Evolutionary conservation across 2,329 filamentous ascomycete genomes (phyloP), one percentile per base, ranked within the genome.

Genomic region (Gremmenia infestans): DNA sequence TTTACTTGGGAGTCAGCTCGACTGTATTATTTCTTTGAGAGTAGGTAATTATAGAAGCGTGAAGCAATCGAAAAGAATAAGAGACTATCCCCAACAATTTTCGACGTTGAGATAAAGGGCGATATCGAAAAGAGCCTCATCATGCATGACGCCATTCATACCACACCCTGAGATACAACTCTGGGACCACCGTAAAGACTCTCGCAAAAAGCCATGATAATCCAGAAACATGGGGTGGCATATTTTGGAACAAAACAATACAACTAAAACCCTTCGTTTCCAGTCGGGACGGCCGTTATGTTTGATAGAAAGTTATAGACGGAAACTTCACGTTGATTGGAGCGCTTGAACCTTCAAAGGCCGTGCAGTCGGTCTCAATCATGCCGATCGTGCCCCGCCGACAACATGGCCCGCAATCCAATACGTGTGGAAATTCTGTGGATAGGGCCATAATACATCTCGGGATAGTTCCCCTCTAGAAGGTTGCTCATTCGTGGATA

Each of bases 321-420:
- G 9, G 9, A 32, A 14, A 12, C 22, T 19, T 19, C 2, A 45
- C 22, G n/a, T 6, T 59, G 48, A 59, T 59, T 59, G 57, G 57
- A 37, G 57, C 57, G 57, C 57, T 55, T 56, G 17, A 42, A 52
- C 19, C 25, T 35, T 46, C 17, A 15, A 50, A n/a, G 22, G 5
- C 22, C 23, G 47, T 48, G 32, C 8, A 36, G 42, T 57, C 57
- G 51, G 54, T 43, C 43, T 37, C 47, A 51, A 36, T 49, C 46
- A 8, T 9, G 36, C 54, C 57, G 57, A 59, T 39, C 22, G 6
- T 22, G 35, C 50, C 53, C 53, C 45, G 35, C 56, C 45, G 48
- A 32, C n/a, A 25, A 39, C 19, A 36, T 40, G 19, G 50, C n/a
- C 15, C 39, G 48, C 8, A 17, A 40, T 22, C 43, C 43, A 45